Conservation (phyloP, 441 rosid genomes). For the Capsella rubella region DNA sequence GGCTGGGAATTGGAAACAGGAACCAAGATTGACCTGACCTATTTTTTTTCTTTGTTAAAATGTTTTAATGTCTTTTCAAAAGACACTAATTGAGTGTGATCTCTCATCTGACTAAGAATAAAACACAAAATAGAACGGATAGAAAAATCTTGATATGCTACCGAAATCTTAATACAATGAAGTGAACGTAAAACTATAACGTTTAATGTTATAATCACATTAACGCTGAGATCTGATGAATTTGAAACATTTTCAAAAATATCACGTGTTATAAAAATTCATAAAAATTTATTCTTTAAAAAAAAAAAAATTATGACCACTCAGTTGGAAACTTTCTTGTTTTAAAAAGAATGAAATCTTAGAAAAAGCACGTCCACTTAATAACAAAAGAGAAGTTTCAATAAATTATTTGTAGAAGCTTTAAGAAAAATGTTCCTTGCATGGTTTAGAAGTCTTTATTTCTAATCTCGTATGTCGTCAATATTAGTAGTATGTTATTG, state of each 20-base stretch:
- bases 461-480: neutral
- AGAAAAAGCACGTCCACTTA: slow-evolving; percentile 8
- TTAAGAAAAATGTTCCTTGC: neutral
- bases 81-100: slow-evolving; percentile 8
- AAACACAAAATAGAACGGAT: neutral
- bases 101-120: neutral
- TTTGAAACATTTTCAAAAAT: neutral
- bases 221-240: neutral
- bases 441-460: neutral
- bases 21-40: slow-evolving; percentile 5
- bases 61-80: slow-evolving; percentile 5
- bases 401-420: neutral
- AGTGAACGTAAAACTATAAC: neutral
- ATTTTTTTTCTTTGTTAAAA: neutral
- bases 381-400: slow-evolving; percentile 25
- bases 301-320: neutral
- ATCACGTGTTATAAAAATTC: neutral
- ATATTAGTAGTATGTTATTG: slow-evolving; percentile 5
- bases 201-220: neutral
- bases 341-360: slow-evolving; percentile 3
- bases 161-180: neutral
- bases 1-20: slow-evolving; percentile 1
- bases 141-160: neutral
- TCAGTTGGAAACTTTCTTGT: neutral
- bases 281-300: neutral